Base-by-base conservation (phyloP, 176 grass and related monocot genomes). In the Puya raimondii region DNA sequence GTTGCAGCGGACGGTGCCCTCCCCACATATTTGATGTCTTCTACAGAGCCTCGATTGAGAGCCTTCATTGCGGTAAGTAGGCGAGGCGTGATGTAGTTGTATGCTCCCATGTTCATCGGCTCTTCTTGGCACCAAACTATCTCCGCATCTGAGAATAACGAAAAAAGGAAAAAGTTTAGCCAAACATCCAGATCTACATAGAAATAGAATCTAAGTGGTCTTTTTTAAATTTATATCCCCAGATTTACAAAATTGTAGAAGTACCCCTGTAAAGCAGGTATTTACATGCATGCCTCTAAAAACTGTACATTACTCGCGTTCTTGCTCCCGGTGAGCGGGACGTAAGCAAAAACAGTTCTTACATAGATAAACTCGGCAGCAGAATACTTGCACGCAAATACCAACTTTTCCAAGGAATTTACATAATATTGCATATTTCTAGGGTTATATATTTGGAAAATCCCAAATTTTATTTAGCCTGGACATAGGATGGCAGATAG, bases 71-170 rank as follows among this genome's bases (percentile, higher is more conserved):
- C 63, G 42, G 73, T 75, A 67, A 53, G 23, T 18, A 75, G 47
- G 13, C 73, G 73, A 53, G 63, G 73, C 23, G 7, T 47, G 47
- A 75, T 51, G 16, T 75, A 75, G 26, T 9, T 22, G 23, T 75
- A 75, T 33, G 73, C 73, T 18, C 73, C 73, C 73, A 75, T 75
- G 73, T 75, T 75, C 73, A 75, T 67, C 12, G 73, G 73, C 16
- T 75, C 64, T 52, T 75, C 73, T 14, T 75, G 73, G 64, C 73
- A 75, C 73, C 73, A 75, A 16, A 66, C 73, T 9, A 75, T 67
- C 61, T 75, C 73, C 12, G 73, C 73, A 53, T 66, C 73, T 75
- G 63, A 21, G 48, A 48, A 50, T 48, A 64, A 49, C 6, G 15
- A 74, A 15, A 2, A 63, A 16, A 14, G 51, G 51, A 71, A 9